These are phyloP conservation scores for Hypomyces rosellus DNA, from an alignment of 2,329 filamentous ascomycete genomes.

Conservation along the genomic window DNA sequence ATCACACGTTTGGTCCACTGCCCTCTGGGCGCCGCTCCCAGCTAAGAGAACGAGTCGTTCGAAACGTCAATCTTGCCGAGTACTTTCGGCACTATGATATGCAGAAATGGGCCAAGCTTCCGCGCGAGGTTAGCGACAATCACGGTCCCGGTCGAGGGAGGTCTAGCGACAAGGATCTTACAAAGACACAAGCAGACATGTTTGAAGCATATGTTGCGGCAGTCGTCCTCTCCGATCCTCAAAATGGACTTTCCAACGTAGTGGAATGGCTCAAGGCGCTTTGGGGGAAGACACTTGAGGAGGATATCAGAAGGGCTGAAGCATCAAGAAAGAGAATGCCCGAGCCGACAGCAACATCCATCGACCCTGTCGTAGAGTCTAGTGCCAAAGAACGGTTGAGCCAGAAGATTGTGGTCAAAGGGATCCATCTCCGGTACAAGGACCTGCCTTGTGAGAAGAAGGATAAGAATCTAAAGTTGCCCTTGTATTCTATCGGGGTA, in stretches of 20 bases:
- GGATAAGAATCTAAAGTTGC: slow-evolving; percentile 47
- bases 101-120: slow-evolving; percentile 55
- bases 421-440: slow-evolving; percentile 55
- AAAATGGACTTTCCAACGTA: slow-evolving; percentile 53
- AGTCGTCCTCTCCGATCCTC: slow-evolving; percentile 60
- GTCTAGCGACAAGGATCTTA: slow-evolving; percentile 45
- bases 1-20: slow-evolving; percentile 60
- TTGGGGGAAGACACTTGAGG: slow-evolving; percentile 60
- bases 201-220: slow-evolving; percentile 89
- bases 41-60: slow-evolving; percentile 70
- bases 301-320: slow-evolving; percentile 40
- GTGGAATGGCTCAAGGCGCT: slow-evolving; percentile 67
- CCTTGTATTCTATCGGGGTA: slow-evolving; percentile 56
- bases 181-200: slow-evolving; percentile 76
- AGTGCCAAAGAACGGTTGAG: slow-evolving; percentile 27
- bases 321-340: background rate
- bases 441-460: slow-evolving; percentile 48
- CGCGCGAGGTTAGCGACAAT: slow-evolving; percentile 33
- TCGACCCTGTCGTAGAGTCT: background rate
- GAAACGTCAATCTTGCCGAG: slow-evolving; percentile 68
- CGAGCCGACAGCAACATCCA: slow-evolving; percentile 4
- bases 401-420: slow-evolving; percentile 44
- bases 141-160: slow-evolving; percentile 18
- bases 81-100: slow-evolving; percentile 69
- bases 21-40: slow-evolving; percentile 65